phyloP scores from a whole-genome alignment of 805 yeast species.

The Candida rishiriensis region DNA sequence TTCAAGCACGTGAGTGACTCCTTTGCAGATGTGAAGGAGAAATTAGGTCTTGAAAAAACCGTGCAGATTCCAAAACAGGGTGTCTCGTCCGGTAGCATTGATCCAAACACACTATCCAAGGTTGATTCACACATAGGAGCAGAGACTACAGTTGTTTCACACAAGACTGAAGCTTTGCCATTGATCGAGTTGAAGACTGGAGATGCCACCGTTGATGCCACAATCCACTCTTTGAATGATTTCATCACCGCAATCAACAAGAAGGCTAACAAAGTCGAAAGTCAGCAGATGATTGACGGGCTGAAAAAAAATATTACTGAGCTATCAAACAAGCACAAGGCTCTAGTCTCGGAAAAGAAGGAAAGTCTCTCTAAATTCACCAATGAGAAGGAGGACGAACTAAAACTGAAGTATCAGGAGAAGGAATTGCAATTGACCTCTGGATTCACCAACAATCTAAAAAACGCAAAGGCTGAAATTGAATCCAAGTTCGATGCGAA shows the following conservation, averaged over 20 bases:
- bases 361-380: slow-evolving; percentile 19
- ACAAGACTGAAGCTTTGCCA: slow-evolving; percentile 21
- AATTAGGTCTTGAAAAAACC: slow-evolving; percentile 37
- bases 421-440: slow-evolving; percentile 50
- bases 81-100: slow-evolving; percentile 31
- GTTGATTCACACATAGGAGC: slow-evolving; percentile 4
- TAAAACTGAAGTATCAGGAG: slow-evolving; percentile 26
- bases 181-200: slow-evolving; percentile 26
- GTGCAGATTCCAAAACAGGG: slow-evolving; percentile 37
- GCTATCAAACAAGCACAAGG: slow-evolving; percentile 20
- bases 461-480: slow-evolving; percentile 54
- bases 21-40: slow-evolving; percentile 33
- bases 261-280: slow-evolving; percentile 16
- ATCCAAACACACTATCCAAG: slow-evolving; percentile 8
- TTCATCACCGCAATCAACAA: slow-evolving; percentile 29
- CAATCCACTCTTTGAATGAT: slow-evolving; percentile 33
- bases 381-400: slow-evolving; percentile 28
- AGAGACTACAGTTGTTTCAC: slow-evolving; percentile 11
- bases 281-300: slow-evolving; percentile 18
- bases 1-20: slow-evolving; percentile 22
- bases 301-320: slow-evolving; percentile 18
- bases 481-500: slow-evolving; percentile 55
- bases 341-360: slow-evolving; percentile 16
- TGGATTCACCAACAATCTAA: slow-evolving; percentile 56
- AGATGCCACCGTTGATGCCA: slow-evolving; percentile 31